A percentile compares a stretch with the other conserved stretches of the same genome.
phyloP scores from a whole-genome alignment of 495 filamentous ascomycete genomes.

The Aspergillus avenaceus region DNA sequence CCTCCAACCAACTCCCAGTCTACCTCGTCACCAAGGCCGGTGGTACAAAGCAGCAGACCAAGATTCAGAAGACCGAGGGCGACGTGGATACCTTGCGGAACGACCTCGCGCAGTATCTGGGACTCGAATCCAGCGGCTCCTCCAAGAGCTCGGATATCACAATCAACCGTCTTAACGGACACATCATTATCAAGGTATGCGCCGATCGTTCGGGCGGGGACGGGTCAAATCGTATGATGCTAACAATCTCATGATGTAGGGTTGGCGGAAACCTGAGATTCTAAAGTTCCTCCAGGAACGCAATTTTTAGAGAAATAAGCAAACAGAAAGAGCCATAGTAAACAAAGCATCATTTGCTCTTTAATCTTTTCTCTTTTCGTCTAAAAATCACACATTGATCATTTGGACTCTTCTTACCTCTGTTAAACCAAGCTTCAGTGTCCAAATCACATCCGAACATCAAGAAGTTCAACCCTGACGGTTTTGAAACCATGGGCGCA shows the following conservation, averaged over 20 bases:
- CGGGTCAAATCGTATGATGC: not conserved
- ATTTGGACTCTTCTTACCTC: too few relatives aligned
- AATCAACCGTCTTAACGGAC: slow-evolving; percentile 57
- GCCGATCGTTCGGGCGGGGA: not conserved
- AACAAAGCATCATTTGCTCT: slow-evolving; percentile 7
- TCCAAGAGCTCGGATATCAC: slow-evolving; percentile 39
- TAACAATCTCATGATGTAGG: slow-evolving; percentile 25
- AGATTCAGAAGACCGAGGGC: slow-evolving; percentile 75
- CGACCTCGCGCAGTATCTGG: slow-evolving; percentile 45
- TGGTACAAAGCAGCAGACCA: slow-evolving; percentile 71
- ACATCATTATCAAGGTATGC: slow-evolving; percentile 60
- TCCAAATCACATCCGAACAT: not conserved
- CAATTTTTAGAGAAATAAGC: slow-evolving; percentile 34
- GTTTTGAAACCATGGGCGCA: not conserved
- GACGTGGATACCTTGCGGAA: slow-evolving; percentile 52
- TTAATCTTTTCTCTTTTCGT: not conserved
- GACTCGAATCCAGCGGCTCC: slow-evolving; percentile 34
- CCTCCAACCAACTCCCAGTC: slow-evolving; percentile 69
- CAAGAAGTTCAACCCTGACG: not conserved
- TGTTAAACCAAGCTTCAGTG: too few relatives aligned
- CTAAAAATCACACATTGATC: not conserved
- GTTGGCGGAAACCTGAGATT: slow-evolving; percentile 50
- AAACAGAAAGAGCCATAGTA: not conserved
- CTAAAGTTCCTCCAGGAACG: slow-evolving; percentile 43
- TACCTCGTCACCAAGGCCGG: slow-evolving; percentile 72